These are phyloP conservation scores for Dactylonectria estremocensis DNA, from an alignment of 2,329 filamentous ascomycete genomes.

Conservation along the genomic window DNA sequence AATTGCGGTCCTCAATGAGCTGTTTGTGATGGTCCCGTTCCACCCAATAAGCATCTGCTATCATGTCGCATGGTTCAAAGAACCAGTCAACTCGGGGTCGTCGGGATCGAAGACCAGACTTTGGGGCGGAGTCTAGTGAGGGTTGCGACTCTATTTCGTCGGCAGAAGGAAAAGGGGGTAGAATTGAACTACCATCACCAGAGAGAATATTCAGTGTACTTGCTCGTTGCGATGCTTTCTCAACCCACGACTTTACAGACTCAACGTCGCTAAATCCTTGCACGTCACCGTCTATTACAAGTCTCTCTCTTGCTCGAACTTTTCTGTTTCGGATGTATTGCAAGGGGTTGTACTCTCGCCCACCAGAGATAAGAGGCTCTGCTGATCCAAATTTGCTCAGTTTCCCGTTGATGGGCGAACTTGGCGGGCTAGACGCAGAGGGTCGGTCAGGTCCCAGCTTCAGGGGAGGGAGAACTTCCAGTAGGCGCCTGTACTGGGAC, in stretches of 20 bases:
- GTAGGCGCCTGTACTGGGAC: conserved; percentile 84
- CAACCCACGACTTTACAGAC: conserved; percentile 83
- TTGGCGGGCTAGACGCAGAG: conserved; percentile 59
- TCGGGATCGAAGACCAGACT: conserved; percentile 70
- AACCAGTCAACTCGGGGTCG: conserved; percentile 89
- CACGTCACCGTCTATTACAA: conserved; percentile 79
- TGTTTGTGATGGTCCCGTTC: conserved; percentile 86
- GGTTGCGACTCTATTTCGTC: conserved; percentile 60
- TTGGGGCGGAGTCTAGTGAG: conserved; percentile 61
- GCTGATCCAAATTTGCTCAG: conserved; percentile 47
- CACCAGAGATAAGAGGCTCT: conserved; percentile 61
- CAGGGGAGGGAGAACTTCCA: conserved; percentile 85
- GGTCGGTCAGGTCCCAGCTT: conserved; percentile 60
- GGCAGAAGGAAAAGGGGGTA: conserved; percentile 65
- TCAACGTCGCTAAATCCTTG: conserved; percentile 84
- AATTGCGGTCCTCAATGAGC: conserved; percentile 85
- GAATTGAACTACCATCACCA: conserved; percentile 41
- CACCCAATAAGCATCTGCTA: conserved; percentile 93
- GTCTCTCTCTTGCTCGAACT: conserved; percentile 83
- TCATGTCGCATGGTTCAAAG: conserved; percentile 84
- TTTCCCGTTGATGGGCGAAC: conserved; percentile 56
- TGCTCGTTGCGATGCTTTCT: conserved; percentile 67
- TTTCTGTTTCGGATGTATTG: conserved; percentile 95
- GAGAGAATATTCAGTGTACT: conserved; percentile 46
- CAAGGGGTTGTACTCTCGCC: conserved; percentile 88